Evolutionary conservation across 1,284 basidiomycete species (phyloP).

Genomic region (Apiotrichum gamsii): DNA sequence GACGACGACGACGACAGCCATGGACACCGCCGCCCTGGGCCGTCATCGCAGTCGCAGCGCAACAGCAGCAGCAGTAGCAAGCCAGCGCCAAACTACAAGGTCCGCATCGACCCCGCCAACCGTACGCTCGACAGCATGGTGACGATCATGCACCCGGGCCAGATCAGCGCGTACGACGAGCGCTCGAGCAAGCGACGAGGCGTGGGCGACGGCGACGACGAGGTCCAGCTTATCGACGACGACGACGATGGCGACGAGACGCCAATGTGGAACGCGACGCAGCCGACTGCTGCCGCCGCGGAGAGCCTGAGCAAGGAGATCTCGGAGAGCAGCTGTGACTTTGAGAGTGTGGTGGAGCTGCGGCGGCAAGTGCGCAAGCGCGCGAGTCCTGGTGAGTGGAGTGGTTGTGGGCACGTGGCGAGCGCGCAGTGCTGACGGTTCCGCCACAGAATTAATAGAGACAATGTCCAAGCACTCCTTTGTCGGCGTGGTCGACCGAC

Average conservation of each 20-base stretch:
- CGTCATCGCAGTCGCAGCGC: background rate
- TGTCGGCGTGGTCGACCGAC: slow-evolving; percentile 82
- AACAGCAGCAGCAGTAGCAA: too few species aligned
- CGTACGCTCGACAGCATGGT: slow-evolving; percentile 94
- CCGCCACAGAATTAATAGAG: slow-evolving; percentile 69
- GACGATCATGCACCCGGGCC: slow-evolving; percentile 39
- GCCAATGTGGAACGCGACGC: slow-evolving; percentile 14
- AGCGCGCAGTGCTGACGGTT: background rate
- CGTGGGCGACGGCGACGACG: slow-evolving; percentile 23
- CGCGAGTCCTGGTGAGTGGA: slow-evolving; percentile 62
- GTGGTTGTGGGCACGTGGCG: background rate
- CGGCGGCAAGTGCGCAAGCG: slow-evolving; percentile 57
- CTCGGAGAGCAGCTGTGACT: slow-evolving; percentile 67
- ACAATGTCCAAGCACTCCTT: slow-evolving; percentile 83
- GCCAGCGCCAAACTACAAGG: slow-evolving; percentile 82
- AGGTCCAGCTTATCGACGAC: background rate
- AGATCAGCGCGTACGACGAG: slow-evolving; percentile 23
- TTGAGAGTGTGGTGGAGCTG: slow-evolving; percentile 71
- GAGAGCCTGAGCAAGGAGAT: slow-evolving; percentile 55
- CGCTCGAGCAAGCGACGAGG: slow-evolving; percentile 29
- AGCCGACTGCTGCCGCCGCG: slow-evolving; percentile 3
- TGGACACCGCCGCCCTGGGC: background rate
- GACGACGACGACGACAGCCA: too few species aligned
- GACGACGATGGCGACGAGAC: slow-evolving; percentile 23
- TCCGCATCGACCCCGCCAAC: slow-evolving; percentile 79